These are phyloP conservation scores for Colletotrichum gigasporum DNA, from an alignment of 2,329 filamentous ascomycete species.

Conservation along the genomic window DNA sequence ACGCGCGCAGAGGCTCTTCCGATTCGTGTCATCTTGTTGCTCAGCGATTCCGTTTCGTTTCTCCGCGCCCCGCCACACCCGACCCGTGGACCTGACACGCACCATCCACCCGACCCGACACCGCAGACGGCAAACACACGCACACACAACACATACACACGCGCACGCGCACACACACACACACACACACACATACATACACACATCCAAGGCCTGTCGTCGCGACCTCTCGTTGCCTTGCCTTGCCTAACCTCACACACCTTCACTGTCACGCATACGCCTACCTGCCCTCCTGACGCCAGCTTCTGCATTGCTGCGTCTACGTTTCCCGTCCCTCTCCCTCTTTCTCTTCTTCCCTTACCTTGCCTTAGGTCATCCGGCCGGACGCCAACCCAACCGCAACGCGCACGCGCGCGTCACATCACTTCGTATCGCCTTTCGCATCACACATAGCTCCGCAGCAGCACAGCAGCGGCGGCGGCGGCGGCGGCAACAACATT, in stretches of 20 bases:
- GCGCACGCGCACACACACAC: background rate
- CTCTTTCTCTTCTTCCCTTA: background rate
- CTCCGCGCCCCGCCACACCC: background rate
- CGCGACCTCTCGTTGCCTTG: background rate
- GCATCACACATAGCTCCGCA: background rate
- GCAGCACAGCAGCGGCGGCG: background rate
- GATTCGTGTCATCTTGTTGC: background rate
- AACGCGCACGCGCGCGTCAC: slow-evolving; percentile 25
- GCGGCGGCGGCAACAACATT: too few species aligned
- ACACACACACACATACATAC: background rate
- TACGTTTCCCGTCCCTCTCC: background rate
- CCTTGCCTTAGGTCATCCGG: background rate
- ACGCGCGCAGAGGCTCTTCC: too few species aligned
- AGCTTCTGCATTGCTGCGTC: background rate
- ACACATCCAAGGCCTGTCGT: too few species aligned
- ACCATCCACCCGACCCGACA: too few species aligned
- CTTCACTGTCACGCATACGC: background rate
- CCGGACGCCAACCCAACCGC: slow-evolving; percentile 15
- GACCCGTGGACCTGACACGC: background rate
- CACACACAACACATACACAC: too few species aligned
- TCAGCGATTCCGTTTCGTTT: slow-evolving; percentile 6
- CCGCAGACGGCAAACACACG: too few species aligned
- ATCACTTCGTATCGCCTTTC: slow-evolving; percentile 19
- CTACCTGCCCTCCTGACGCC: background rate
- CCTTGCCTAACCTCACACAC: background rate